A percentile compares a stretch with the other conserved stretches of the same genome.
Conservation (phyloP, 2,329 filamentous ascomycete genomes). For the Penicillium sp. region DNA sequence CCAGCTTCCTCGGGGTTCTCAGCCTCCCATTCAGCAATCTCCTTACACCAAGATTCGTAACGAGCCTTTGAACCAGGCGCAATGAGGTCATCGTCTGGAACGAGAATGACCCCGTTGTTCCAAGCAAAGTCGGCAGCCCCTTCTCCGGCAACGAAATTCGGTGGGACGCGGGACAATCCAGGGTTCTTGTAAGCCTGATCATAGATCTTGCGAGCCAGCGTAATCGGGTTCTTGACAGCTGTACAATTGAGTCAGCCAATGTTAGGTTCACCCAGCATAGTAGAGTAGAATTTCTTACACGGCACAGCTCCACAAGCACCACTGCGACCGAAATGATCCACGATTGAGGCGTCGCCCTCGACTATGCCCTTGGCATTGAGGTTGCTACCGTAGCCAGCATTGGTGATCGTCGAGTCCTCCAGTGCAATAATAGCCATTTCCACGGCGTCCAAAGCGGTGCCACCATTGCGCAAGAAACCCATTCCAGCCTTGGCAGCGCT, state of each 20-base stretch:
- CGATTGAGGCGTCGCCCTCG: slow-evolving; percentile 91
- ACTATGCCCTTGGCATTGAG: slow-evolving; percentile 86
- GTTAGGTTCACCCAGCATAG: slow-evolving; percentile 8
- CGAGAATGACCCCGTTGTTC: slow-evolving; percentile 71
- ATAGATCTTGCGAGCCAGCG: slow-evolving; percentile 78
- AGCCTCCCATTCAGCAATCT: slow-evolving; percentile 14
- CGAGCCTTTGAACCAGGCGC: slow-evolving; percentile 77
- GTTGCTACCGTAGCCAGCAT: slow-evolving; percentile 95
- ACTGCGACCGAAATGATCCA: slow-evolving; percentile 87
- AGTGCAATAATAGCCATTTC: slow-evolving; percentile 85
- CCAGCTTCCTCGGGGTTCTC: slow-evolving; percentile 61
- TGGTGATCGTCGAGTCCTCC: slow-evolving; percentile 94
- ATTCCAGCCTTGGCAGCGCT: slow-evolving; percentile 86
- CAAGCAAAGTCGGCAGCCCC: slow-evolving; percentile 86
- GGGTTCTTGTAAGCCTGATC: slow-evolving; percentile 74
- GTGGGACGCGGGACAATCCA: slow-evolving; percentile 85
- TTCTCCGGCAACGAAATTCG: slow-evolving; percentile 83
- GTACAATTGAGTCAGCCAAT: slow-evolving; percentile 8
- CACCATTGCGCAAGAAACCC: slow-evolving; percentile 75
- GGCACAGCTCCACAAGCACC: slow-evolving; percentile 90
- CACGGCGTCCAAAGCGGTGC: slow-evolving; percentile 81
- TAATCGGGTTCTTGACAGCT: slow-evolving; percentile 84
- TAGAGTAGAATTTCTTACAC: slow-evolving; percentile 62
- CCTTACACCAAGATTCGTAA: slow-evolving; percentile 73
- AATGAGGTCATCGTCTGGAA: slow-evolving; percentile 76